Evolutionary conservation across 1,139 yeast genomes (phyloP).

Genomic region (Debaryomyces subglobosus): DNA sequence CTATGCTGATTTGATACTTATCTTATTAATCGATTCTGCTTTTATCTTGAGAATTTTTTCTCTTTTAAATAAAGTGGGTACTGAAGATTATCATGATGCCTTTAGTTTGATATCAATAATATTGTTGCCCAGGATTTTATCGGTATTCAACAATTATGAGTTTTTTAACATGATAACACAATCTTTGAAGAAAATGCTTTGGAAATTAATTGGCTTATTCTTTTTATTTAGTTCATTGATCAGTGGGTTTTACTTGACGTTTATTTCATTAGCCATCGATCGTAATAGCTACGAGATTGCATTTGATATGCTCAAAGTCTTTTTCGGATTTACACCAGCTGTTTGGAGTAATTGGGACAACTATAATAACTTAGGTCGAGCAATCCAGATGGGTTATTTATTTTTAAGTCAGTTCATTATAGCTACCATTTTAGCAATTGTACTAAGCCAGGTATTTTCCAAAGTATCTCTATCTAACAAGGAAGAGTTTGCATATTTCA

Average conservation of each 20-base stretch:
- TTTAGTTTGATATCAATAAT: constrained; percentile 55
- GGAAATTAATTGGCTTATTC: constrained; percentile 57
- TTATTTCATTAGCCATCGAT: constrained; percentile 53
- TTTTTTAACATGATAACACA: constrained; percentile 57
- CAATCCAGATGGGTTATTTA: constrained; percentile 53
- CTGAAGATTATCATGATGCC: constrained; percentile 29
- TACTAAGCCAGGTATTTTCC: constrained; percentile 50
- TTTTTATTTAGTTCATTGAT: constrained; percentile 54
- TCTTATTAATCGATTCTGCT: constrained; percentile 34
- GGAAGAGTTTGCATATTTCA: constrained; percentile 47
- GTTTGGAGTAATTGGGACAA: constrained; percentile 64
- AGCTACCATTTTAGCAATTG: constrained; percentile 61
- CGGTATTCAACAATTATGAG: constrained; percentile 57
- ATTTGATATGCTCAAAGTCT: constrained; percentile 56
- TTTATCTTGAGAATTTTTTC: constrained; percentile 26
- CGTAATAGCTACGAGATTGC: constrained; percentile 53
- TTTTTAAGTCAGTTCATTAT: constrained; percentile 62
- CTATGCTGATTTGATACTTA: constrained; percentile 39
- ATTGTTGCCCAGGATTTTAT: constrained; percentile 56
- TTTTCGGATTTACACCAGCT: constrained; percentile 66
- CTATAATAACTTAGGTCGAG: constrained; percentile 53
- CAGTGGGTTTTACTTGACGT: constrained; percentile 61
- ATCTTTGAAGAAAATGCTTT: constrained; percentile 56
- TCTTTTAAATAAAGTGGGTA: constrained; percentile 13
- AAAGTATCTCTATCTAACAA: constrained; percentile 40